A percentile compares a stretch with the other conserved stretches of the same genome.
phyloP scores from a whole-genome alignment of 2,329 filamentous ascomycete genomes.

The Aspergillus pseudoterreus region DNA sequence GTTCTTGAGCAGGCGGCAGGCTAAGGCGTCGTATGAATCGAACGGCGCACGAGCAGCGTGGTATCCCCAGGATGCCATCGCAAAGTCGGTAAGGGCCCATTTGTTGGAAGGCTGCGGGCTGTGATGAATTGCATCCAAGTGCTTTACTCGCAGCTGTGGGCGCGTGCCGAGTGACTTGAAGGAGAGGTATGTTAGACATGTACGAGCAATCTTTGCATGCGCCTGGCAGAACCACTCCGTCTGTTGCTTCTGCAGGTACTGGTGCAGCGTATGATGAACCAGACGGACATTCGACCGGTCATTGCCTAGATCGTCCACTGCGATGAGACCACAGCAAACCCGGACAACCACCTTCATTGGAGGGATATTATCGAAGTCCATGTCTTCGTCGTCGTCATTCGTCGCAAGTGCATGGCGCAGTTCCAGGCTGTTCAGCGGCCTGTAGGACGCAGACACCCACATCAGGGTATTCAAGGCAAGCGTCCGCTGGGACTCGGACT shows the following conservation, averaged over 20 bases:
- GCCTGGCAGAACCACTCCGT: neutral
- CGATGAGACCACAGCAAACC: slow-evolving; percentile 1
- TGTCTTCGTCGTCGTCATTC: neutral
- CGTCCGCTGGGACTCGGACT: neutral
- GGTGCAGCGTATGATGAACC: slow-evolving; percentile 6
- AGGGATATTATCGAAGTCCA: slow-evolving; percentile 1
- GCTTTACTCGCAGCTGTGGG: neutral
- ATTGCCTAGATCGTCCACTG: slow-evolving; percentile 1
- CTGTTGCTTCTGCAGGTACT: slow-evolving; percentile 1
- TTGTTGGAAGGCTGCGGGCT: neutral
- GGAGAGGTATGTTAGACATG: neutral
- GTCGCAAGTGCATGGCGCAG: slow-evolving; percentile 1
- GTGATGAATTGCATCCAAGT: neutral
- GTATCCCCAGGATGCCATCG: neutral
- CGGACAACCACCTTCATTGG: neutral
- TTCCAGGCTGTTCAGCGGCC: neutral
- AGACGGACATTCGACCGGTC: neutral
- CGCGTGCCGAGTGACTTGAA: neutral
- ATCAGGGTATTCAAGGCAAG: slow-evolving; percentile 1
- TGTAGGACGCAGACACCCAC: neutral
- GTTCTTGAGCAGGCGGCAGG: neutral
- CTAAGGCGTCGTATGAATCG: neutral
- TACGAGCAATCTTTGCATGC: neutral
- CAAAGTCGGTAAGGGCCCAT: neutral
- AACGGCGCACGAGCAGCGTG: neutral